These are phyloP conservation scores for Fusarium sp. DNA, from an alignment of 2,329 filamentous ascomycete species.

Conservation along the genomic window DNA sequence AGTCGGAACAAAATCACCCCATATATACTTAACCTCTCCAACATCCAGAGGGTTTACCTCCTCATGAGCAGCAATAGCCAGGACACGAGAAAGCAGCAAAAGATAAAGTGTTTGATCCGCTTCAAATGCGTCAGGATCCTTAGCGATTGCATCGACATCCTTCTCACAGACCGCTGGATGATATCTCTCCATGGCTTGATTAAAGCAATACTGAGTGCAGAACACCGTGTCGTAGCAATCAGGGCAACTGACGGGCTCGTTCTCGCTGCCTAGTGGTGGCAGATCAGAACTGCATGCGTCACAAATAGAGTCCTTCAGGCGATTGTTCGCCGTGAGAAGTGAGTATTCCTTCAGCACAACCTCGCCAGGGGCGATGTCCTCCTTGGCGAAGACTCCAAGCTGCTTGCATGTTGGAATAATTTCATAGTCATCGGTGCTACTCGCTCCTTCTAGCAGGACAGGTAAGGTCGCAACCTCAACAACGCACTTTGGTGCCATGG, in stretches of 20 bases:
- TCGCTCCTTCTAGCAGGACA: constrained; percentile 68
- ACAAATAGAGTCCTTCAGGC: constrained; percentile 85
- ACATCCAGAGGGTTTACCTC: constrained; percentile 71
- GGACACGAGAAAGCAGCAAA: constrained; percentile 67
- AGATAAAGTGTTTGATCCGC: constrained; percentile 70
- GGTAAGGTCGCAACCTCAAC: constrained; percentile 81
- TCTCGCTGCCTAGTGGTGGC: constrained; percentile 63
- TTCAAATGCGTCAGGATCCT: constrained; percentile 68
- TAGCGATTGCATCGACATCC: constrained; percentile 72
- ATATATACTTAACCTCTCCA: constrained; percentile 72
- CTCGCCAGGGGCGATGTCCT: constrained; percentile 81
- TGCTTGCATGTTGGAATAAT: constrained; percentile 73
- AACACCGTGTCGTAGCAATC: constrained; percentile 74
- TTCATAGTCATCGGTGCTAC: constrained; percentile 59
- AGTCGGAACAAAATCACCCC: constrained; percentile 71
- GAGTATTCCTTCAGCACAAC: constrained; percentile 83
- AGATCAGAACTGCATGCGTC: constrained; percentile 86
- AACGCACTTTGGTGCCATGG: constrained; percentile 82
- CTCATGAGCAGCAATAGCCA: constrained; percentile 72
- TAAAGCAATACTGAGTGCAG: constrained; percentile 68
- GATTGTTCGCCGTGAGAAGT: constrained; percentile 87
- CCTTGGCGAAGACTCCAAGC: constrained; percentile 88
- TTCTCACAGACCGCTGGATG: constrained; percentile 73
- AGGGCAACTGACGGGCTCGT: constrained; percentile 62
- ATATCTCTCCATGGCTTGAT: constrained; percentile 66